Base-by-base conservation (phyloP, 2,329 filamentous ascomycete genomes). In the Calonectria pseudoreteaudii region DNA sequence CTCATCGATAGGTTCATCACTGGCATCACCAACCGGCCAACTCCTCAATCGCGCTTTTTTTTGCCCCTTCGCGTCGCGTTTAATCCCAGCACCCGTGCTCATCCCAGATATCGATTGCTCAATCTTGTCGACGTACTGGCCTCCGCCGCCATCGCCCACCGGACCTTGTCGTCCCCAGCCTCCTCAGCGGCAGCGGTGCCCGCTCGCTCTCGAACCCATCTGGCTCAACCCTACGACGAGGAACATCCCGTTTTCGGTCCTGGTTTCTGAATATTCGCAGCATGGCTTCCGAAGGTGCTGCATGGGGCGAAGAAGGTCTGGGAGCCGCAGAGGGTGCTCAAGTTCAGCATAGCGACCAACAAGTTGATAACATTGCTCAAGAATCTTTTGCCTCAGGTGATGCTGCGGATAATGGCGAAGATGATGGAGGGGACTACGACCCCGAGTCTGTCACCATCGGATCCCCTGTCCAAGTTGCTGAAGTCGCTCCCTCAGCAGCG, bases 391-490 rank as follows among this genome's bases (percentile, higher is more conserved):
- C 84, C 82, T 82, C 86, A 83, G 88, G 87, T 87, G 88, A 90
- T 81, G 80, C 83, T 78, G 85, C 84, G 81, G 84, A 85, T 80
- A 86, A 87, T 83, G 87, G 85, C 77, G 84, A 83, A 79, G 89
- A 90, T 77, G 89, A 90, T 82, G 87, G 86, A 73, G 88, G 85
- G 77, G 90, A 91, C 79, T 91, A 91, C 85, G 89, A 91, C 76
- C 89, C 90, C 72, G 89, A 90, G 80, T 90, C 89, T 70, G 85
- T 91, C 80, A 85, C 86, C 68, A 83, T 88, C 75, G 83, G 83
- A 31, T 77, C 86, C 83, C 71, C 84, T 78, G 74, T 83, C 81
- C 78, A 89, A 86, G 81, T 78, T 60, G 67, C 80, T 70, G 80
- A 83, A 71, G 78, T 79, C 73, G 71, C 78, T 53, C 77, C 80